A percentile compares a stretch with the other conserved stretches of the same genome.
Conservation (phyloP, 495 filamentous ascomycete genomes). For the Penicillium antarcticum region DNA sequence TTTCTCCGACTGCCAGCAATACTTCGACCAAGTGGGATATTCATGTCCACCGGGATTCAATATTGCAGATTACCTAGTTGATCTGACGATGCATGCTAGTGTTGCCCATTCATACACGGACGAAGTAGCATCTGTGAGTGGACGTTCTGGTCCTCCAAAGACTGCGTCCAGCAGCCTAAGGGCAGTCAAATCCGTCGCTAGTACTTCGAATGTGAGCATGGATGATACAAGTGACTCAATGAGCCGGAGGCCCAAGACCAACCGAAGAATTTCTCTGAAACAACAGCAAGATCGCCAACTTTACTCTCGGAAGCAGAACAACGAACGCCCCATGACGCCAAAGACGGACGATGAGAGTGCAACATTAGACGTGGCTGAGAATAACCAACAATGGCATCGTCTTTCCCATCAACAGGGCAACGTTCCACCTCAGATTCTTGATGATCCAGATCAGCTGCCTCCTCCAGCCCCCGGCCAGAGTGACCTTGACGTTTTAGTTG, state of each 20-base stretch:
- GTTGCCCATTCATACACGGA: conserved; percentile 54
- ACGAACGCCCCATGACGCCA: conserved; percentile 56
- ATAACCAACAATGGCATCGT: conserved; percentile 61
- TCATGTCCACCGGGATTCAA: conserved; percentile 95
- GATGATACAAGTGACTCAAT: conserved; percentile 47
- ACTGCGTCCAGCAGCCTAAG: conserved; percentile 83
- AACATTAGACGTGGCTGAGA: conserved; percentile 62
- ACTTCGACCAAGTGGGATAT: conserved; percentile 90
- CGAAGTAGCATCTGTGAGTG: conserved; percentile 46
- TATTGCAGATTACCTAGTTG: conserved; percentile 95
- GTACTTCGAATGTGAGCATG: conserved; percentile 64
- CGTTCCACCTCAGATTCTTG: conserved; percentile 59
- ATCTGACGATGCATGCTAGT: conserved; percentile 94
- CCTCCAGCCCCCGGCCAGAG: conserved; percentile 60
- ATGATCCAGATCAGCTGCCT: conserved; percentile 76
- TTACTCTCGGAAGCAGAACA: conserved; percentile 74
- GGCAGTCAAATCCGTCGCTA: conserved; percentile 89
- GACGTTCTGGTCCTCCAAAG: conserved; percentile 46
- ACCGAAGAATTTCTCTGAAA: conserved; percentile 71
- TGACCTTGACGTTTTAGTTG: conserved; percentile 79
- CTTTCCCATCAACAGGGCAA: conserved; percentile 63
- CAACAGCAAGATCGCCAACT: conserved; percentile 85
- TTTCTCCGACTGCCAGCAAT: conserved; percentile 83
- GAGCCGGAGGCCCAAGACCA: conserved; percentile 56
- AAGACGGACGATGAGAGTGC: conserved; percentile 66